phyloP scores from a whole-genome alignment of 495 filamentous ascomycete species.

The Staphylotrichum tortipilum region DNA sequence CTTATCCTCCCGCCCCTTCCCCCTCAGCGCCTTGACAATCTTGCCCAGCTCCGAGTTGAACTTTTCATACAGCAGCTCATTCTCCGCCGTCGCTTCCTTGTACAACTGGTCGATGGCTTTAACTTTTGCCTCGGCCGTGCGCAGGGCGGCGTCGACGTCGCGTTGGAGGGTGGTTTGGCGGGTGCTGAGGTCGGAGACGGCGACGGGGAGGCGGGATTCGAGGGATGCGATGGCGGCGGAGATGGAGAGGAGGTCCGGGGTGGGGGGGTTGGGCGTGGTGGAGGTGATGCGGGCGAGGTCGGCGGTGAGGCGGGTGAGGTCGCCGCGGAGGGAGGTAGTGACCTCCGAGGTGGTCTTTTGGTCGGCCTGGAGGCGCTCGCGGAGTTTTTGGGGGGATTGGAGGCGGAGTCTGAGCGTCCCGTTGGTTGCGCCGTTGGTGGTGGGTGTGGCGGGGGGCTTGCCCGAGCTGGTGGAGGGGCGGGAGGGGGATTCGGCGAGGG shows the following conservation, averaged over 20 bases:
- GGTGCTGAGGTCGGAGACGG: slow-evolving; percentile 52
- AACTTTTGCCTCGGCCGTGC: slow-evolving; percentile 65
- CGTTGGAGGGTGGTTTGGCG: slow-evolving; percentile 53
- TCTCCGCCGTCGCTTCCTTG: slow-evolving; percentile 82
- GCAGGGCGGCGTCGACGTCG: slow-evolving; percentile 61
- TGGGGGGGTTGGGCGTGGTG: slow-evolving; percentile 30
- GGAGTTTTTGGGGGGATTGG: slow-evolving; percentile 86
- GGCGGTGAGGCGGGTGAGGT: slow-evolving; percentile 72
- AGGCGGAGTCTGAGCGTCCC: slow-evolving; percentile 76
- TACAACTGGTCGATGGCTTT: slow-evolving; percentile 83
- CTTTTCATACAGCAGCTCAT: slow-evolving; percentile 85
- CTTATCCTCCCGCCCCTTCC: slow-evolving; percentile 60
- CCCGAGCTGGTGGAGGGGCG: slow-evolving; percentile 30
- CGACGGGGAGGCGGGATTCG: slow-evolving; percentile 53
- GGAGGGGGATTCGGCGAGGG: slow-evolving; percentile 18
- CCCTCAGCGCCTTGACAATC: slow-evolving; percentile 63
- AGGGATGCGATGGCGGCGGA: slow-evolving; percentile 50
- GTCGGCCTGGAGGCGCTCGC: slow-evolving; percentile 78
- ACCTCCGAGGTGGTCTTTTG: slow-evolving; percentile 62
- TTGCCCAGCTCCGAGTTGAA: slow-evolving; percentile 86
- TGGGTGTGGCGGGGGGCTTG: slow-evolving; percentile 15
- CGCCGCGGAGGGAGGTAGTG: slow-evolving; percentile 59
- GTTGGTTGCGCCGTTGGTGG: slow-evolving; percentile 36
- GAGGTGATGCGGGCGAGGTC: slow-evolving; percentile 63
- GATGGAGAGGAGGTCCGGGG: slow-evolving; percentile 40